phyloP scores from a whole-genome alignment of 2,329 filamentous ascomycete genomes.

The Epicoccum sorghinum region DNA sequence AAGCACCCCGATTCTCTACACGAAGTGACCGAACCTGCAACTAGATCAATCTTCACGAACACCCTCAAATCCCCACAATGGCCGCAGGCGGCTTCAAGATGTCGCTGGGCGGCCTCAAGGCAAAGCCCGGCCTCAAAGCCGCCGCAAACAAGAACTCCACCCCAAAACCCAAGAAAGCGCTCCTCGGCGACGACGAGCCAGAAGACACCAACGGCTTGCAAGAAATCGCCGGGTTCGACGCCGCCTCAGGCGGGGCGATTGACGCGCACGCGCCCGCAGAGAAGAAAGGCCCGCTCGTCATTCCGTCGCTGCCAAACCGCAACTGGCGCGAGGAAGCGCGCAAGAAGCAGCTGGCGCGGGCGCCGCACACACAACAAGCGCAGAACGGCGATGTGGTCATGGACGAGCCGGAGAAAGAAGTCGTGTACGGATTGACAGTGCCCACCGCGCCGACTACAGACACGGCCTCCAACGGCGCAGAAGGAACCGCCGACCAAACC shows the following conservation, averaged over 20 bases:
- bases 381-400: slow-evolving; percentile 38
- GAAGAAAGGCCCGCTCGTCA: slow-evolving; percentile 59
- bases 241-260: slow-evolving; percentile 57
- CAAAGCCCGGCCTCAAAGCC: slow-evolving; percentile 35
- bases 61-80: slow-evolving; percentile 34
- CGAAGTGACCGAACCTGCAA: neutral
- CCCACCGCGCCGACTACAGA: slow-evolving; percentile 29
- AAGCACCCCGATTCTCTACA: neutral
- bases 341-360: slow-evolving; percentile 63
- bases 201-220: slow-evolving; percentile 34
- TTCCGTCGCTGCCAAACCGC: slow-evolving; percentile 63
- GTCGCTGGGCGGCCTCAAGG: slow-evolving; percentile 40
- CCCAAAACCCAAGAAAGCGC: slow-evolving; percentile 35
- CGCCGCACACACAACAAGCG: slow-evolving; percentile 57
- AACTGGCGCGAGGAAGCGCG: slow-evolving; percentile 66
- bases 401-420: slow-evolving; percentile 47
- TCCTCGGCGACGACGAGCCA: slow-evolving; percentile 41
- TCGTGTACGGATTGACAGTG: slow-evolving; percentile 61
- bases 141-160: slow-evolving; percentile 17
- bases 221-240: slow-evolving; percentile 63
- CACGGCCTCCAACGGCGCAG: neutral
- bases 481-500: slow-evolving; percentile 20
- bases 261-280: slow-evolving; percentile 43
- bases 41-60: neutral
- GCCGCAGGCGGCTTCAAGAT: slow-evolving; percentile 46